These are phyloP conservation scores for Kwoniella pini DNA, from an alignment of 768 basidiomycete species.

Conservation along the genomic window DNA sequence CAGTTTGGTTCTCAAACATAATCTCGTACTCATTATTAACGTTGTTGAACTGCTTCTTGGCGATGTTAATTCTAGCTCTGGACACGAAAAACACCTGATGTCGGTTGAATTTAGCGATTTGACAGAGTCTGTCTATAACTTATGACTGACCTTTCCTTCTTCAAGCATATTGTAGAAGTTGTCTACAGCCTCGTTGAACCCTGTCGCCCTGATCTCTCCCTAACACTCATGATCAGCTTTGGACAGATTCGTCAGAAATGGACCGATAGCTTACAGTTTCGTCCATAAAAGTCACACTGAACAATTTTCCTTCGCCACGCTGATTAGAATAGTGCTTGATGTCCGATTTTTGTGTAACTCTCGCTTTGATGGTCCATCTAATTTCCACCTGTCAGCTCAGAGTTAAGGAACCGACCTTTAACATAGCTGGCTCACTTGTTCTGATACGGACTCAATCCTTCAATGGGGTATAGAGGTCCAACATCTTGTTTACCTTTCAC, in stretches of 20 bases:
- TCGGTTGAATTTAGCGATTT: not conserved
- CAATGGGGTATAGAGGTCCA: slow-evolving; percentile 73
- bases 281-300: slow-evolving; percentile 90
- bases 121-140: not conserved
- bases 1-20: slow-evolving; percentile 75
- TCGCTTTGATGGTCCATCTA: slow-evolving; percentile 92
- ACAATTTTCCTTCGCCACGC: slow-evolving; percentile 90
- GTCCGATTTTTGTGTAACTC: slow-evolving; percentile 84
- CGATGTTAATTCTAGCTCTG: slow-evolving; percentile 86
- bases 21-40: slow-evolving; percentile 91
- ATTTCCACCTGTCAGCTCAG: not conserved
- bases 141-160: slow-evolving; percentile 66
- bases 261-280: slow-evolving; percentile 64
- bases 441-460: slow-evolving; percentile 91
- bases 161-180: slow-evolving; percentile 78
- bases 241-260: not conserved
- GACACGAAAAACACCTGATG: slow-evolving; percentile 78
- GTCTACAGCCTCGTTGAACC: slow-evolving; percentile 82
- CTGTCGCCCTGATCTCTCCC: slow-evolving; percentile 77
- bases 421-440: slow-evolving; percentile 64
- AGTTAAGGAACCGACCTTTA: not conserved
- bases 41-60: slow-evolving; percentile 94
- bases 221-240: slow-evolving; percentile 54
- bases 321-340: slow-evolving; percentile 86
- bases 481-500: slow-evolving; percentile 30